These are phyloP conservation scores for Drechslerella stenobrocha DNA, from an alignment of 2,329 filamentous ascomycete species.

Conservation along the genomic window DNA sequence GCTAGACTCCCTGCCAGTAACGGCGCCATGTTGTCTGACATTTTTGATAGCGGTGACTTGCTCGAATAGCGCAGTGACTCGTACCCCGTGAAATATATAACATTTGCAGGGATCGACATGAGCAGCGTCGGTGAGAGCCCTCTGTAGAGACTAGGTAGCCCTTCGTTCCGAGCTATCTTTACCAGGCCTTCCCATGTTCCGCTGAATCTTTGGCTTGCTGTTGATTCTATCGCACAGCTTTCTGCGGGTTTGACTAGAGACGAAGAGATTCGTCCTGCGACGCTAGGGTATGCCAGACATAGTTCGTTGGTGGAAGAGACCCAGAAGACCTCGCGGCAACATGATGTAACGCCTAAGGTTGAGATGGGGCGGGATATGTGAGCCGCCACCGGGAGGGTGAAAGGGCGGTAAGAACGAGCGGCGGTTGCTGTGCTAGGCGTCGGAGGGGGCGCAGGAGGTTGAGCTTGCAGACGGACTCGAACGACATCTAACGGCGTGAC, in stretches of 20 bases:
- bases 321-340: slow-evolving; percentile 97
- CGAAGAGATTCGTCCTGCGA: slow-evolving; percentile 56
- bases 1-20: slow-evolving; percentile 78
- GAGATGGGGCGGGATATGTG: slow-evolving; percentile 70
- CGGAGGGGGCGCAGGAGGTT: slow-evolving; percentile 61
- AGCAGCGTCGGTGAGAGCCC: slow-evolving; percentile 89
- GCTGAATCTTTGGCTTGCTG: slow-evolving; percentile 78
- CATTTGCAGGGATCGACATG: slow-evolving; percentile 93
- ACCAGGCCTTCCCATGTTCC: slow-evolving; percentile 88
- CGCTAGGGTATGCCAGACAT: slow-evolving; percentile 72
- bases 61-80: slow-evolving; percentile 83
- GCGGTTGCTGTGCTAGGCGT: not conserved
- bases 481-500: slow-evolving; percentile 97
- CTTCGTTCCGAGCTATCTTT: slow-evolving; percentile 95
- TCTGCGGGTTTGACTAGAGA: slow-evolving; percentile 60
- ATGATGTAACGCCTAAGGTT: slow-evolving; percentile 87
- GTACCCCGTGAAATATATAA: slow-evolving; percentile 98
- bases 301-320: slow-evolving; percentile 80
- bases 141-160: slow-evolving; percentile 81
- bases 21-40: slow-evolving; percentile 74
- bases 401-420: slow-evolving; percentile 57
- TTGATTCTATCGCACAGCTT: slow-evolving; percentile 85
- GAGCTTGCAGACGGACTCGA: slow-evolving; percentile 88
- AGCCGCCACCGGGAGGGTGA: slow-evolving; percentile 62
- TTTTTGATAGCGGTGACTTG: slow-evolving; percentile 69